Base-by-base conservation (phyloP, 1,284 basidiomycete species). In the Malassezia furfur region DNA sequence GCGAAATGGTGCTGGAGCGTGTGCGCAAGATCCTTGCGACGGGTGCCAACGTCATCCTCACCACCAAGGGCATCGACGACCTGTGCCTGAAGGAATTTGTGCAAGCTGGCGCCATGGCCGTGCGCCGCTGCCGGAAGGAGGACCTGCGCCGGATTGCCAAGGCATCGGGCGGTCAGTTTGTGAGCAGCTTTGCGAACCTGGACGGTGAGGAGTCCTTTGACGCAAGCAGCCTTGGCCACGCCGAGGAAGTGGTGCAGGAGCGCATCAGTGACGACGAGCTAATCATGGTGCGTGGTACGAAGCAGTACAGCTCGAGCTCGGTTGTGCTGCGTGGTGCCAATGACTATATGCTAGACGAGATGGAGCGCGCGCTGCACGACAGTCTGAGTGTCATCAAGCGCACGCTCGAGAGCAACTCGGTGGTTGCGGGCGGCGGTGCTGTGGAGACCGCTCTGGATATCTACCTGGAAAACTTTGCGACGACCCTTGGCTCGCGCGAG, bases 171-270 rank as follows among this genome's bases (percentile, higher is more conserved):
- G 94, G 91, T 19, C 88, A 87, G 45, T 81, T 98, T 44, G 84
- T 98, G 52, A 88, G 87, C 22, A 91, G 87, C 70, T 81, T 98
- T 54, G 91, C 91, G 34, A 96, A 98, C 77, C 80, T 98, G 28
- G 93, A 99, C 62, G 94, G 94, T 47, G 94, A 99, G 56, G 94
- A 99, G 78, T 91, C 91, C 0, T 98, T 91, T 70, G 94, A 98
- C 75, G 80, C 90, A 17, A 85, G 84, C 76, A 86, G 84, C 75
- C 81, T 99, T 48, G 94, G 94, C 32, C 79, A 79, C 43, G 93
- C 94, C 11, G 94, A 98, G 11, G 93, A 98, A 77, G 94, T 98
- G 53, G 81, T 88, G 5, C 94, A 99, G 76, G 91, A 96, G 78
- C 83, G 93, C 60, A 89, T 98, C 75, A 86, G 88, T n/a, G 94